These are phyloP conservation scores for Diaporthe eres DNA, from an alignment of 2,329 filamentous ascomycete genomes.

Conservation along the genomic window DNA sequence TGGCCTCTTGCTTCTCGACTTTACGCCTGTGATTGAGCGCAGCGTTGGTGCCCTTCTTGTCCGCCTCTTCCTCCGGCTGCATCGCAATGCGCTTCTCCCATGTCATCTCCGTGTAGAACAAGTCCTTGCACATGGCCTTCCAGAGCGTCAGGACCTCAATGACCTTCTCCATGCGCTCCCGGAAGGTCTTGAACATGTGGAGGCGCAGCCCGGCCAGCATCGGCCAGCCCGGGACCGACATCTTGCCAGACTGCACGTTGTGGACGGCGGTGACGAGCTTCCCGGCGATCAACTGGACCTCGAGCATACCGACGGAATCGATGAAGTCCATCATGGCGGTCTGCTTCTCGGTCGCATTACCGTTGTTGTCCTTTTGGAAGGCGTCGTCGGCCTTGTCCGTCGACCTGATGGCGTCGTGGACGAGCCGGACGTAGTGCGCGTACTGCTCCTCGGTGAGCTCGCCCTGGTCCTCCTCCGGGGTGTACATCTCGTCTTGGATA, in stretches of 20 bases:
- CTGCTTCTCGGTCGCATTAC: neutral
- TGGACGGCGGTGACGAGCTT: neutral
- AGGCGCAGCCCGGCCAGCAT: neutral
- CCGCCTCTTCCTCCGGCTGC: neutral
- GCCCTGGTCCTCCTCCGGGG: neutral
- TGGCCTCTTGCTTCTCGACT: too few species aligned
- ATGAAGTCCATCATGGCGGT: neutral
- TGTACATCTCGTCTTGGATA: neutral
- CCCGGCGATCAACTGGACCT: neutral
- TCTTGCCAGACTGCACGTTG: neutral
- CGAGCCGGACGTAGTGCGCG: neutral
- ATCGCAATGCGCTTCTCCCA: neutral
- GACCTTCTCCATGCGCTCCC: neutral
- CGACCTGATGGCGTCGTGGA: neutral
- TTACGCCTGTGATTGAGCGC: neutral
- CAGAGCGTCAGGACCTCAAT: neutral
- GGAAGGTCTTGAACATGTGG: neutral
- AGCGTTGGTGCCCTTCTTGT: neutral
- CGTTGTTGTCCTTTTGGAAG: neutral
- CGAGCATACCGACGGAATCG: neutral
- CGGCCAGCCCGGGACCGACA: neutral
- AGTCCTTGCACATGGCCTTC: neutral
- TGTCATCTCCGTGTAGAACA: neutral
- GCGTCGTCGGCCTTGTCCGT: neutral
- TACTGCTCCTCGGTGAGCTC: neutral